Conservation (phyloP, 1,284 basidiomycete genomes). For the Singerocomus inundabilis region DNA sequence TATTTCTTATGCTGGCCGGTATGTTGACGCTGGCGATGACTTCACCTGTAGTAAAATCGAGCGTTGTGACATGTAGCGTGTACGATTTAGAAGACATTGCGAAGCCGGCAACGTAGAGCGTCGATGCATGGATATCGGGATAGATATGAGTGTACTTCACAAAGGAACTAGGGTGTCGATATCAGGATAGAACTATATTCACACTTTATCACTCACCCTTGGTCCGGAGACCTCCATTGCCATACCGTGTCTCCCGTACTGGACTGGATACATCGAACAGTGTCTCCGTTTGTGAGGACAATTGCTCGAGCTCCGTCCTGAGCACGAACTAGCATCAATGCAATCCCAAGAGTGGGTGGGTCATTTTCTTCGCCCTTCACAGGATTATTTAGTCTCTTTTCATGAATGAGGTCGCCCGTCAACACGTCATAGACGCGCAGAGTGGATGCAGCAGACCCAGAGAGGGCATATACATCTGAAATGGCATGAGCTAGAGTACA, state of each 20-base stretch:
- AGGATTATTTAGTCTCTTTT: constrained; percentile 57
- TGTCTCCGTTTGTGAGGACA: constrained; percentile 60
- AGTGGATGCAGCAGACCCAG: constrained; percentile 70
- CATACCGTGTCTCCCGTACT: constrained; percentile 53
- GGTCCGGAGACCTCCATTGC: constrained; percentile 65
- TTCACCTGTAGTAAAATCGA: constrained; percentile 57
- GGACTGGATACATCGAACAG: constrained; percentile 48
- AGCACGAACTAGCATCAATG: constrained; percentile 28
- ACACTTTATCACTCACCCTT: constrained; percentile 45
- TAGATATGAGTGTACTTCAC: constrained; percentile 64
- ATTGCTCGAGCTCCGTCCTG: constrained; percentile 4
- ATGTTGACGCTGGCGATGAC: constrained; percentile 52
- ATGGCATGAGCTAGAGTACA: constrained; percentile 1
- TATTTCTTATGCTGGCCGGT: constrained; percentile 55
- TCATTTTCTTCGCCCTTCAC: constrained; percentile 47
- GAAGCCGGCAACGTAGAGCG: constrained; percentile 67
- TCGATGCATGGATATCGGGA: constrained; percentile 43
- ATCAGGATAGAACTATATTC: not conserved
- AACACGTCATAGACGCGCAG: constrained; percentile 68
- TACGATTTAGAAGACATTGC: constrained; percentile 61
- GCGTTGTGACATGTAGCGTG: constrained; percentile 62
- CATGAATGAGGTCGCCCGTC: constrained; percentile 70
- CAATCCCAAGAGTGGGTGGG: constrained; percentile 47
- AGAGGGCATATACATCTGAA: constrained; percentile 69
- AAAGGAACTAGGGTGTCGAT: constrained; percentile 47